phyloP scores from a whole-genome alignment of 2,329 filamentous ascomycete species.

The Aspergillus ochraceoroseus region DNA sequence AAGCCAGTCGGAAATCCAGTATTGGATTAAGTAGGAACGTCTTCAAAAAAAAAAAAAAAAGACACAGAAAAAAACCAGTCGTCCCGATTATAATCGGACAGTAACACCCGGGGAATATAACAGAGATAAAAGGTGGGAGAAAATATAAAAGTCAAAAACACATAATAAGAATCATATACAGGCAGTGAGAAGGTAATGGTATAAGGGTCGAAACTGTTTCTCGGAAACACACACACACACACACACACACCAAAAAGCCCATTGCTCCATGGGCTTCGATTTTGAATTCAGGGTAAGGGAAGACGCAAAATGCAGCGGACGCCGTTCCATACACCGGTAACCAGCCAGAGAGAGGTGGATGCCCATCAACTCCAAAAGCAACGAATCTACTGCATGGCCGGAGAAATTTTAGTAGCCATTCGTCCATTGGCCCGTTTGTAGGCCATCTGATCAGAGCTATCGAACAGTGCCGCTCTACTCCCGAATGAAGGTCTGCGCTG shows the following conservation, averaged over 20 bases:
- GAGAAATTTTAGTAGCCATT: slow-evolving; percentile 33
- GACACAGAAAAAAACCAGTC: slow-evolving; percentile 4
- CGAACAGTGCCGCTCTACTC: slow-evolving; percentile 24
- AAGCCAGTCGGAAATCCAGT: slow-evolving; percentile 2
- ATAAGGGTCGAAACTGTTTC: slow-evolving; percentile 18
- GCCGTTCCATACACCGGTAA: slow-evolving; percentile 17
- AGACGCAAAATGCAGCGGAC: slow-evolving; percentile 13
- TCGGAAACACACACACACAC: no score
- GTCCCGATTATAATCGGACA: slow-evolving; percentile 6
- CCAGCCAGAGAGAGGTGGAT: slow-evolving; percentile 1
- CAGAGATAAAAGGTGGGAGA: slow-evolving; percentile 11
- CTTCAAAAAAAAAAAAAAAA: no score
- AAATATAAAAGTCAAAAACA: background rate
- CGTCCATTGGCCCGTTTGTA: slow-evolving; percentile 37
- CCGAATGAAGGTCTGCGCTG: slow-evolving; percentile 28
- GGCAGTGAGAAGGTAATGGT: slow-evolving; percentile 13
- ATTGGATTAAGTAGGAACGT: no score
- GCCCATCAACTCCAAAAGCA: background rate
- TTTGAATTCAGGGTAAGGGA: slow-evolving; percentile 3
- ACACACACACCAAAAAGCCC: no score
- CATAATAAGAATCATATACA: slow-evolving; percentile 22
- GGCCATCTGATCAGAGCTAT: slow-evolving; percentile 29
- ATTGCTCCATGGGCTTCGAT: no score
- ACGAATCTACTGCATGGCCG: slow-evolving; percentile 18
- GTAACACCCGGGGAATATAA: slow-evolving; percentile 16